phyloP scores from a whole-genome alignment of 2,329 filamentous ascomycete species.

The Mycosphaerelloides madeirae region DNA sequence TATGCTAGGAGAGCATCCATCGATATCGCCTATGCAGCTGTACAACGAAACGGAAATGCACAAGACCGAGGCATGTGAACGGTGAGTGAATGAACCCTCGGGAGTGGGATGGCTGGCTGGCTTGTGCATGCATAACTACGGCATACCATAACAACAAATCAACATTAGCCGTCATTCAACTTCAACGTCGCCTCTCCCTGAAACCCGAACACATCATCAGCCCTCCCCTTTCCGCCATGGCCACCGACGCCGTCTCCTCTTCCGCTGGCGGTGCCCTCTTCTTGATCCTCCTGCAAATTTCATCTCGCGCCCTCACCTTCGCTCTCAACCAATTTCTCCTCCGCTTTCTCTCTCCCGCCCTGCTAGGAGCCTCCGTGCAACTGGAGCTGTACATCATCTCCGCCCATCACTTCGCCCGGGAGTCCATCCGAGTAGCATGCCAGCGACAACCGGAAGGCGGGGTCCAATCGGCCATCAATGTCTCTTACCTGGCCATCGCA shows the following conservation, averaged over 20 bases:
- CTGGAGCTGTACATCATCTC: constrained; percentile 90
- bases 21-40: neutral
- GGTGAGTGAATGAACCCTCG: too few relatives aligned
- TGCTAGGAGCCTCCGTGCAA: constrained; percentile 81
- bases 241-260: constrained; percentile 33
- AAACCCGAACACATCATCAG: too few relatives aligned
- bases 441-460: constrained; percentile 59
- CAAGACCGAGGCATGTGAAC: neutral
- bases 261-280: constrained; percentile 71
- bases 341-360: constrained; percentile 76
- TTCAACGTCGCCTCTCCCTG: constrained; percentile 6
- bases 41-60: neutral
- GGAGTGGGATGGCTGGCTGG: too few relatives aligned
- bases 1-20: neutral
- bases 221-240: constrained; percentile 21
- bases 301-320: constrained; percentile 85
- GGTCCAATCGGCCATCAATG: constrained; percentile 76
- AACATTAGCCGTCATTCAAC: too few relatives aligned
- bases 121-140: too few relatives aligned
- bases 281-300: constrained; percentile 81
- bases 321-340: constrained; percentile 85
- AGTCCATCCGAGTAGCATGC: constrained; percentile 84
- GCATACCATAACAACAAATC: too few relatives aligned
- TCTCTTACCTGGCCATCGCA: constrained; percentile 72
- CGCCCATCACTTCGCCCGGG: constrained; percentile 89